Percentiles rank a stretch among this genome's conserved stretches.
Conservation (phyloP, 1,284 basidiomycete genomes). For the Sanguinoderma infundibulare region DNA sequence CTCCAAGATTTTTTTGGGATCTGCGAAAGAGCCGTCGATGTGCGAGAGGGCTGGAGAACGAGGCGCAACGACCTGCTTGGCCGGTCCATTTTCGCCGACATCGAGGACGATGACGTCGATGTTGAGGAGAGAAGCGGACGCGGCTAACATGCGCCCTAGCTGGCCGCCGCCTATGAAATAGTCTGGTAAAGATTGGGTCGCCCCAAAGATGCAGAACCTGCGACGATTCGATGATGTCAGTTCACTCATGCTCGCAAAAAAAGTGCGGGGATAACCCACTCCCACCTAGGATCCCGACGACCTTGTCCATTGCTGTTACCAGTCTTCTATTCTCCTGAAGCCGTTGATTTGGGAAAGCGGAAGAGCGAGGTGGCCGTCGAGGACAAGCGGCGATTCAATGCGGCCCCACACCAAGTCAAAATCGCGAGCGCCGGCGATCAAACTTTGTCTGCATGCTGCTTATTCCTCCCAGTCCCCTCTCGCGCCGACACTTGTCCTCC, state of each 20-base stretch:
- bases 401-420: too few species aligned
- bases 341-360: background rate
- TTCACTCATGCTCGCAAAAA: background rate
- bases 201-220: conserved; percentile 12
- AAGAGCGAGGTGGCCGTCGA: conserved; percentile 4
- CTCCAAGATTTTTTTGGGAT: conserved; percentile 80
- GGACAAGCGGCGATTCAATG: too few species aligned
- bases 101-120: conserved; percentile 91
- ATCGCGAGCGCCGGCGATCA: conserved; percentile 14
- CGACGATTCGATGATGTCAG: conserved; percentile 1
- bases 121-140: conserved; percentile 89
- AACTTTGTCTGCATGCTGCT: conserved; percentile 18
- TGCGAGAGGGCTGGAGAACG: conserved; percentile 59
- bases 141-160: conserved; percentile 96
- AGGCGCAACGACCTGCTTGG: conserved; percentile 86
- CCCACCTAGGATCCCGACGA: conserved; percentile 70
- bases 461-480: conserved; percentile 9
- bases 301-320: conserved; percentile 50
- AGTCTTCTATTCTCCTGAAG: too few species aligned
- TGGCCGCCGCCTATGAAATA: conserved; percentile 85
- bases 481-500: conserved; percentile 4
- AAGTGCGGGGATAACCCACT: conserved; percentile 43
- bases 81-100: conserved; percentile 79
- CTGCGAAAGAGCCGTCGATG: conserved; percentile 89
- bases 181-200: conserved; percentile 6